phyloP scores from a whole-genome alignment of 2,329 filamentous ascomycete species.

The Fusarium napiforme region DNA sequence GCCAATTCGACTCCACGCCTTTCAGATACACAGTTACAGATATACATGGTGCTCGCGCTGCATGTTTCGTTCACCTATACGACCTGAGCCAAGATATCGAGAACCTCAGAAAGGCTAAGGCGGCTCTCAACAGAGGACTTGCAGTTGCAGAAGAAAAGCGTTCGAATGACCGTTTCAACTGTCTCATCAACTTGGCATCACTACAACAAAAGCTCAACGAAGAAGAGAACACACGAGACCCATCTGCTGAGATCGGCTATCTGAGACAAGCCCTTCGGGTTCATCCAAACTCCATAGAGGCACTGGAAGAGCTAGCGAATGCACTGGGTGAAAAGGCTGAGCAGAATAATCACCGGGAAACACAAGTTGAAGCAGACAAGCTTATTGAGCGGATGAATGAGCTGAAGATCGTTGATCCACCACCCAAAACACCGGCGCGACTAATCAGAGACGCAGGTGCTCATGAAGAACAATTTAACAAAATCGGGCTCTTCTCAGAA shows the following conservation, averaged over 20 bases:
- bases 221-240: neutral
- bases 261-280: neutral
- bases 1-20: neutral
- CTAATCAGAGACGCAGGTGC: neutral
- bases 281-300: neutral
- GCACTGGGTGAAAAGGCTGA: neutral
- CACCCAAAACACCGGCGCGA: neutral
- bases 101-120: neutral
- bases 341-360: neutral
- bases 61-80: neutral
- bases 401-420: neutral
- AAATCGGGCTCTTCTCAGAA: neutral
- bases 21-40: neutral
- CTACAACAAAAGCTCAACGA: neutral
- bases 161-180: neutral
- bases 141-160: neutral
- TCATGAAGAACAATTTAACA: neutral
- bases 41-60: neutral
- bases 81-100: neutral
- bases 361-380: neutral
- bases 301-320: neutral
- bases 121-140: neutral
- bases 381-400: neutral
- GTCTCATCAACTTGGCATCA: neutral
- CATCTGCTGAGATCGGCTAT: neutral